Evolutionary conservation across 1,284 basidiomycete genomes (phyloP), one percentile per base, ranked within the genome.

Genomic region (Puccinia sorghi): DNA sequence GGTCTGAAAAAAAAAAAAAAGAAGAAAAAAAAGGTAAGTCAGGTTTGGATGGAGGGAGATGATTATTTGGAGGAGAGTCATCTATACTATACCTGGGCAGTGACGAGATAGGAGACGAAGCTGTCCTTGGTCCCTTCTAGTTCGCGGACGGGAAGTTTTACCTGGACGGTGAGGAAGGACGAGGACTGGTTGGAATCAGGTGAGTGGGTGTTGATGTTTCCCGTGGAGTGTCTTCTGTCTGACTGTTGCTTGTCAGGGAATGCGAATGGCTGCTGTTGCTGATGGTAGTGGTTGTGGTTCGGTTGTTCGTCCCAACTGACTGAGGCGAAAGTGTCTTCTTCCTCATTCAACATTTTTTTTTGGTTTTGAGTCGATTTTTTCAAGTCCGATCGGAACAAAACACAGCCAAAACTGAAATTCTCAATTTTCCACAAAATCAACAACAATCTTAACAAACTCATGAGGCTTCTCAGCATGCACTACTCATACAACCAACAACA

Each of bases 101-200:
- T 88, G 54, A 99, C 93, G 57, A 94, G 87, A 85, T 98, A 99
- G 63, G 93, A 94, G 75, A 98, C 93, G 86, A 94, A 98, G 79
- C 93, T 91, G 84, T 98, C 95, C 86, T 96, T 97, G 63, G 93
- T 95, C 82, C 95, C 94, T 80, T 94, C 91, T 67, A 97, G 89
- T 86, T 98, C 96, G 85, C 97, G 97, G 80, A 94, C 89, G 32
- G 95, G 94, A 83, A 98, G 95, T 83, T 90, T 90, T 80, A 99
- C 93, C 75, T 89, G 88, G 17, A 94, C 92, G 71, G 83, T 80
- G 43, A 85, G 80, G 50, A 81, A 82, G 25, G 84, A 83, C 7
- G 56, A 39, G 25, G 48, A 54, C 25, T 63, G 54, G 37, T 80
- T 67, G 56, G 25, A 15, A 9, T 57, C 32, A 4, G 32, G 32